Conservation (phyloP, 306 rosid genomes). For the Fragaria ananassa region DNA sequence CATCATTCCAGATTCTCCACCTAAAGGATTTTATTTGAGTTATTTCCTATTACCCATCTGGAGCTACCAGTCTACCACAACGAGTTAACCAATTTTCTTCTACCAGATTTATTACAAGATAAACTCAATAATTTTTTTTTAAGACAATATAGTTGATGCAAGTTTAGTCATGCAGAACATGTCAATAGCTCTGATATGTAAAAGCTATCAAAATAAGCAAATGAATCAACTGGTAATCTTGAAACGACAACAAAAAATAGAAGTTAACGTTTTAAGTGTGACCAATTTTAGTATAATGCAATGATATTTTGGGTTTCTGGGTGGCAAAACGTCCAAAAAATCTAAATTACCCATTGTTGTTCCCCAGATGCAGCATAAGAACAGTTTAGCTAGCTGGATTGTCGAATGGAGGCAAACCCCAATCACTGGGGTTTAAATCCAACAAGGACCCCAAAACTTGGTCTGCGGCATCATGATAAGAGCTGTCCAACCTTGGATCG, state of each 20-base stretch:
- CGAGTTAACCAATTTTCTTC: no score
- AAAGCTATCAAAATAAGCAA: background rate
- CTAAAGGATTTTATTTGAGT: no score
- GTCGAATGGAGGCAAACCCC: constrained; percentile 89
- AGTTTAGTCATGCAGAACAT: background rate
- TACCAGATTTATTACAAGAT: background rate
- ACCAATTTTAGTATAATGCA: background rate
- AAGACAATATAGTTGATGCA: background rate
- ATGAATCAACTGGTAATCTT: background rate
- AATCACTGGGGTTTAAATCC: constrained; percentile 79
- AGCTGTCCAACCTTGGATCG: constrained; percentile 81
- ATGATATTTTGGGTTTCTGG: constrained; percentile 1
- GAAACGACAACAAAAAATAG: background rate
- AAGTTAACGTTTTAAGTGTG: background rate
- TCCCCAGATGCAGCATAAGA: background rate
- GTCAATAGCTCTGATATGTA: background rate
- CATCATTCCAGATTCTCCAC: no score
- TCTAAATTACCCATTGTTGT: background rate
- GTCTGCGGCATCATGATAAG: constrained; percentile 57
- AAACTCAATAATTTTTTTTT: background rate
- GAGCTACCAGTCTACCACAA: no score
- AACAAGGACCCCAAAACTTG: constrained; percentile 68
- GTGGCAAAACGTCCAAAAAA: background rate
- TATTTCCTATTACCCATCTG: no score
- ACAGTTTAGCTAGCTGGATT: constrained; percentile 39